These are phyloP conservation scores for Carnegiea gigantea DNA, from an alignment of 179 eudicot genomes.

Conservation along the genomic window DNA sequence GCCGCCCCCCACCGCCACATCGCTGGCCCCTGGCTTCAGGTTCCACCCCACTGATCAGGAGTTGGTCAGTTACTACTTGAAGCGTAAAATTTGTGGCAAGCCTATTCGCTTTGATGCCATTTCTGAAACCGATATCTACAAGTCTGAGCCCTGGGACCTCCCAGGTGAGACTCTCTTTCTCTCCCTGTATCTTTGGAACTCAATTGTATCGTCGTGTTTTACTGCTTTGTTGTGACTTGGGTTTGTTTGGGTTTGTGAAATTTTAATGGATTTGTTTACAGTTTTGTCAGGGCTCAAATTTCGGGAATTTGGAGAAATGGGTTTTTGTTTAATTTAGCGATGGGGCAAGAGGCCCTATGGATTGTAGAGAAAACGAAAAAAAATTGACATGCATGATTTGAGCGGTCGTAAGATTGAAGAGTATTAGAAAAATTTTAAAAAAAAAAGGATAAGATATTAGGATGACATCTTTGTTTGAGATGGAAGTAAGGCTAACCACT, in stretches of 20 bases:
- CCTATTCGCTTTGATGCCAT: slow-evolving; percentile 88
- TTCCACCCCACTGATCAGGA: slow-evolving; percentile 98
- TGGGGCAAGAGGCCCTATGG: background rate
- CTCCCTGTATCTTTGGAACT: background rate
- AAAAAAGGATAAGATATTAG: background rate
- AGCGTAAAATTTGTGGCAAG: slow-evolving; percentile 74
- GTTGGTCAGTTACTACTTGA: slow-evolving; percentile 80
- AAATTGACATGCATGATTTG: slow-evolving; percentile 4
- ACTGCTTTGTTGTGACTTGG: background rate
- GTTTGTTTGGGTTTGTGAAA: background rate
- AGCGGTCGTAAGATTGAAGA: background rate
- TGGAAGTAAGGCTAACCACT: background rate
- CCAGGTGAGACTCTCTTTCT: slow-evolving; percentile 27
- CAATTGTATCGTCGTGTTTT: background rate
- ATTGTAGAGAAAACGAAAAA: background rate
- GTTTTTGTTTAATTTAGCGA: background rate
- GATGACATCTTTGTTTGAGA: background rate
- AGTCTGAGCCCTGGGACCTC: slow-evolving; percentile 97
- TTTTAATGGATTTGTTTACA: background rate
- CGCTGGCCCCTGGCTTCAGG: slow-evolving; percentile 89
- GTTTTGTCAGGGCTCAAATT: background rate
- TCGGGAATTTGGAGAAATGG: background rate
- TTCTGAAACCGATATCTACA: slow-evolving; percentile 84
- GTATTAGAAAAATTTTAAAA: background rate
- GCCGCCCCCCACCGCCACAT: slow-evolving; percentile 51